Conservation (phyloP, 2,329 filamentous ascomycete species). For the Cladosporium sp. region DNA sequence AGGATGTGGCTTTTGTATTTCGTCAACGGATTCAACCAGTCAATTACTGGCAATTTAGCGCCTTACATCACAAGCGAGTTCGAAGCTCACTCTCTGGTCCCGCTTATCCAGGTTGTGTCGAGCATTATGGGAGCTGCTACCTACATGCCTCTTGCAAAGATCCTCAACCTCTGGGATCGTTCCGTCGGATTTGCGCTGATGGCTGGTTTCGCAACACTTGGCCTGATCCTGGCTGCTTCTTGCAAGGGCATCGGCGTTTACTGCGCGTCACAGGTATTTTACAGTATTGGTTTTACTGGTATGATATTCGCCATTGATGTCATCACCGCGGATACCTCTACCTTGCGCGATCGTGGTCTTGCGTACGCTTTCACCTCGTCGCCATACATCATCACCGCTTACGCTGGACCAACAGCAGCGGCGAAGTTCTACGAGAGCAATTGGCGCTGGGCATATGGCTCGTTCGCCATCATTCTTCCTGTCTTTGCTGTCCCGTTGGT, state of each 20-base stretch:
- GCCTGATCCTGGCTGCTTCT: constrained; percentile 35
- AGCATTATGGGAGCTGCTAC: constrained; percentile 60
- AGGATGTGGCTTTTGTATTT: constrained; percentile 20
- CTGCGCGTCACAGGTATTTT: constrained; percentile 34
- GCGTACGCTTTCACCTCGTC: constrained; percentile 37
- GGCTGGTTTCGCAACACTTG: constrained; percentile 51
- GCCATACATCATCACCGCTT: constrained; percentile 40
- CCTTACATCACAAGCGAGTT: constrained; percentile 52
- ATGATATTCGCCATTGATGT: constrained; percentile 37
- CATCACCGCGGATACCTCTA: constrained; percentile 39
- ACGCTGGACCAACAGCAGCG: constrained; percentile 33
- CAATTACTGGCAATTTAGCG: constrained; percentile 5
- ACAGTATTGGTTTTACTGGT: constrained; percentile 35
- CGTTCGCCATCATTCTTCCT: constrained; percentile 37
- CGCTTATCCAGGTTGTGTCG: constrained; percentile 56
- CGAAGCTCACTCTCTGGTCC: constrained; percentile 54
- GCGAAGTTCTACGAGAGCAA: constrained; percentile 30
- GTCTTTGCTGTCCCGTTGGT: constrained; percentile 33
- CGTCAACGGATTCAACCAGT: constrained; percentile 14
- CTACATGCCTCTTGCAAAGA: constrained; percentile 67
- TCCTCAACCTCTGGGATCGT: constrained; percentile 68
- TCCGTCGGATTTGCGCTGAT: constrained; percentile 64
- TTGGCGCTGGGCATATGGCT: constrained; percentile 39
- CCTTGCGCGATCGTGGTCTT: constrained; percentile 36
- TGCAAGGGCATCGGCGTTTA: constrained; percentile 35